phyloP scores from a whole-genome alignment of 2,329 filamentous ascomycete genomes.

The Arthrocladium fulminans region DNA sequence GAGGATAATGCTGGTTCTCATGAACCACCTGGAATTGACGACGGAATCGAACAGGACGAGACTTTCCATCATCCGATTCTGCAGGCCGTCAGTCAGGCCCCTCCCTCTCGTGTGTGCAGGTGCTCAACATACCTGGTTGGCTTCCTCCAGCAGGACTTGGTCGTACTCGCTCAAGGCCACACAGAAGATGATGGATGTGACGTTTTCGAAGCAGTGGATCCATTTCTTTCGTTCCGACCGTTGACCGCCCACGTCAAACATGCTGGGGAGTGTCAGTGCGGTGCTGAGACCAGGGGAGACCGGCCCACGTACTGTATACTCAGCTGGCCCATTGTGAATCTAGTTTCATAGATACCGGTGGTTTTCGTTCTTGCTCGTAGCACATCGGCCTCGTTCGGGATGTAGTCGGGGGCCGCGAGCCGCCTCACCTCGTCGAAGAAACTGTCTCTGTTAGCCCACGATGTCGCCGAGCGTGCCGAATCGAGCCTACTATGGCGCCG shows the following conservation, averaged over 20 bases:
- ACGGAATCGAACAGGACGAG: constrained; percentile 94
- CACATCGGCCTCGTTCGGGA: constrained; percentile 90
- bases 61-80: constrained; percentile 99
- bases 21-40: constrained; percentile 98
- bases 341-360: constrained; percentile 96
- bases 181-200: constrained; percentile 98
- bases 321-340: constrained; percentile 96
- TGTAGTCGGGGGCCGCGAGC: constrained; percentile 76
- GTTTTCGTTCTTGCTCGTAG: constrained; percentile 94
- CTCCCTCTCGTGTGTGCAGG: not conserved
- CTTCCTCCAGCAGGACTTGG: constrained; percentile 91
- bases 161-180: constrained; percentile 97
- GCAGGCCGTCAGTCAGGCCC: constrained; percentile 21
- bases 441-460: constrained; percentile 42
- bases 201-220: constrained; percentile 99
- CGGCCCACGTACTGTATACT: constrained; percentile 77
- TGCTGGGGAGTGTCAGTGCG: constrained; percentile 50
- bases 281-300: constrained; percentile 5
- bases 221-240: constrained; percentile 98
- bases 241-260: constrained; percentile 98
- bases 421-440: constrained; percentile 90
- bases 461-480: constrained; percentile 14
- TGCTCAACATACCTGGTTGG: constrained; percentile 70
- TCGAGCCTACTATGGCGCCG: constrained; percentile 77
- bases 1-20: constrained; percentile 95